These are phyloP conservation scores for Fusarium torreyae DNA, from an alignment of 2,329 filamentous ascomycete species.

Conservation along the genomic window DNA sequence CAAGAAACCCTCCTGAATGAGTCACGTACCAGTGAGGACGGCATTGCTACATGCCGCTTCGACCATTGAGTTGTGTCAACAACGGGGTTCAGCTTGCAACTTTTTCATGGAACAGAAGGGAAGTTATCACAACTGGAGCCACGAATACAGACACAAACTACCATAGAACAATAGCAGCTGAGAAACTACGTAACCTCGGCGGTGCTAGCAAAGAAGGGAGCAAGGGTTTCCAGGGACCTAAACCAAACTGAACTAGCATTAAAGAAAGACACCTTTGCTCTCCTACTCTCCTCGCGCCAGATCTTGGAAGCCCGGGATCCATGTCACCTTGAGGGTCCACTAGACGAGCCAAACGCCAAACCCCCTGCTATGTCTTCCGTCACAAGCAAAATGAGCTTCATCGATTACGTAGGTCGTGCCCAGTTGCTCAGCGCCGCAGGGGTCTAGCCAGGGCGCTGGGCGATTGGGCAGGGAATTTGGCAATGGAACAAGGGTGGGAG, in stretches of 20 bases:
- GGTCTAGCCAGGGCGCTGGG: constrained; percentile 27
- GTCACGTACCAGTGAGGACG: constrained; percentile 5
- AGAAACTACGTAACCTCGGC: constrained; percentile 25
- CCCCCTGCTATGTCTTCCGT: constrained; percentile 3
- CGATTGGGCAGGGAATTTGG: constrained; percentile 22
- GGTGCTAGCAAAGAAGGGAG: constrained; percentile 19
- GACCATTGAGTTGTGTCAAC: constrained; percentile 2
- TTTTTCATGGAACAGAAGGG: constrained; percentile 13
- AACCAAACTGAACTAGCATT: constrained; percentile 17
- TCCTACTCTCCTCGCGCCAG: constrained; percentile 20
- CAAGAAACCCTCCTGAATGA: constrained; percentile 14
- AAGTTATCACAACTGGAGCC: constrained; percentile 27
- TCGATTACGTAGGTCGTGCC: constrained; percentile 45
- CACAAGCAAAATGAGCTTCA: constrained; percentile 37
- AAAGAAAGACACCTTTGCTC: constrained; percentile 22
- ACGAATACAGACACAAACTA: constrained; percentile 16
- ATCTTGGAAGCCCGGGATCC: constrained; percentile 36
- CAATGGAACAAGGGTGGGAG: constrained; percentile 8
- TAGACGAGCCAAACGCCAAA: too few species aligned
- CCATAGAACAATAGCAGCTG: constrained; percentile 7
- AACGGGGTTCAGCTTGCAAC: constrained; percentile 28
- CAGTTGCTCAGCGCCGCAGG: constrained; percentile 44
- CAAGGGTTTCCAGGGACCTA: constrained; percentile 36
- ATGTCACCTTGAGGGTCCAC: constrained; percentile 24
- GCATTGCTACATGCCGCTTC: constrained; percentile 4